phyloP scores from a whole-genome alignment of 352 stramenopile species.

The Pythium monospermum region DNA sequence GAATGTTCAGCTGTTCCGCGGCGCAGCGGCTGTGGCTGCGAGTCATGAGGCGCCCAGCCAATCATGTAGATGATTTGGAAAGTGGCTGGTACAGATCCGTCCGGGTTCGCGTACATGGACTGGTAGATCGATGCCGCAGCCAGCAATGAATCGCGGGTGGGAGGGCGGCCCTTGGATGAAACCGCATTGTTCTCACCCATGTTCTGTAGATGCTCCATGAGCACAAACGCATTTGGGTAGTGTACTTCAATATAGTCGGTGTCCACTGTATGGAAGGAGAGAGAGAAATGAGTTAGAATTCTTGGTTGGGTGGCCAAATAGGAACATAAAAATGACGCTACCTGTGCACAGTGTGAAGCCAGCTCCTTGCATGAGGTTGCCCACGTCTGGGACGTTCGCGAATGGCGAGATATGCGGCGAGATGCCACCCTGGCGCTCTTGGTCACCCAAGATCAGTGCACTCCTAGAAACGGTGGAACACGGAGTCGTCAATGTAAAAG shows the following conservation, averaged over 20 bases:
- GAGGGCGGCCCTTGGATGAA: constrained; percentile 42
- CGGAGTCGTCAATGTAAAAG: not conserved
- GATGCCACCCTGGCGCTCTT: constrained; percentile 94
- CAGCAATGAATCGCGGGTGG: constrained; percentile 92
- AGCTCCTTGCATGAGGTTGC: constrained; percentile 87
- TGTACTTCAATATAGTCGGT: constrained; percentile 94
- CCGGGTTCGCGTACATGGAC: constrained; percentile 84
- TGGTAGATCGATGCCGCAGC: constrained; percentile 94
- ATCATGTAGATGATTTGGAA: constrained; percentile 98
- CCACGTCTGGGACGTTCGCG: constrained; percentile 94
- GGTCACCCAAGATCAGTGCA: constrained; percentile 92
- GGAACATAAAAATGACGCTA: too few relatives aligned
- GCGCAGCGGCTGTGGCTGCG: constrained; percentile 90
- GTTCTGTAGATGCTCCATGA: constrained; percentile 94
- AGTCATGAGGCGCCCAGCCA: constrained; percentile 95
- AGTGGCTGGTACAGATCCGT: constrained; percentile 90
- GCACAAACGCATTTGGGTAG: constrained; percentile 92
- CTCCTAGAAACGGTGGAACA: constrained; percentile 34
- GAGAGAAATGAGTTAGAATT: constrained; percentile 2
- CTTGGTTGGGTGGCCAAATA: too few relatives aligned
- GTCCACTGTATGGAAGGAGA: constrained; percentile 80
- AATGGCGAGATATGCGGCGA: constrained; percentile 95
- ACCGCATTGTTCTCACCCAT: constrained; percentile 97
- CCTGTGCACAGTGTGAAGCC: constrained; percentile 93
- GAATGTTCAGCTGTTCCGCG: constrained; percentile 74